Evolutionary conservation across 495 filamentous ascomycete genomes (phyloP).

Genomic region (Tuber borchii): DNA sequence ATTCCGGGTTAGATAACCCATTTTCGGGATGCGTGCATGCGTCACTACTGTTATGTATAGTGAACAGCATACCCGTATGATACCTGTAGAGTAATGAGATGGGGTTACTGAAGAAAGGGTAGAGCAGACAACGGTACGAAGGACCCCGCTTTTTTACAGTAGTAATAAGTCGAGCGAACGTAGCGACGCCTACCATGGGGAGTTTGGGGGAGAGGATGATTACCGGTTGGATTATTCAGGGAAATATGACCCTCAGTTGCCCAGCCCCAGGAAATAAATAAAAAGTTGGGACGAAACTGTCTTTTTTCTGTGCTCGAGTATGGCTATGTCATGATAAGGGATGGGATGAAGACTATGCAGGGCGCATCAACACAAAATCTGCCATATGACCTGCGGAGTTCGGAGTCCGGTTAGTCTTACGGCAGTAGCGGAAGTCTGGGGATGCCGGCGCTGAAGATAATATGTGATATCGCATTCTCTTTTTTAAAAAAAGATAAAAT

Average conservation of each 20-base stretch:
- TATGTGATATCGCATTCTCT: not conserved
- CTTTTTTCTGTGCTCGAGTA: not conserved
- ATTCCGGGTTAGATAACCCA: not conserved
- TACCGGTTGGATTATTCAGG: not conserved
- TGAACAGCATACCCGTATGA: not conserved
- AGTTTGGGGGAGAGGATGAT: not conserved
- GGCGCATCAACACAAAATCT: not conserved
- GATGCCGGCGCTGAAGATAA: not conserved
- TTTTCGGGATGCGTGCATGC: not conserved
- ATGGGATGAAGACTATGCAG: not conserved
- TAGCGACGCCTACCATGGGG: not conserved
- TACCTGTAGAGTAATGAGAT: not conserved
- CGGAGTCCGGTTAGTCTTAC: not conserved
- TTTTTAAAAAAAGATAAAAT: not conserved
- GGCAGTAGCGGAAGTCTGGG: not conserved
- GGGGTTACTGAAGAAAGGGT: not conserved
- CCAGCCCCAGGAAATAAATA: not conserved
- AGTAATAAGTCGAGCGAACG: not conserved
- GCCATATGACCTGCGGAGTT: not conserved
- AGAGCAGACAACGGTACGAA: not conserved
- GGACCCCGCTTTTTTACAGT: not conserved
- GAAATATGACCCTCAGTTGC: not conserved
- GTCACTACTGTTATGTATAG: not conserved
- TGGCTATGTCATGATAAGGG: not conserved
- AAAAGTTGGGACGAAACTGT: not conserved